Percentiles rank a stretch among this genome's conserved stretches.
Evolutionary conservation across 495 filamentous ascomycete genomes (phyloP).

Genomic region (Aspergillus mulundensis): DNA sequence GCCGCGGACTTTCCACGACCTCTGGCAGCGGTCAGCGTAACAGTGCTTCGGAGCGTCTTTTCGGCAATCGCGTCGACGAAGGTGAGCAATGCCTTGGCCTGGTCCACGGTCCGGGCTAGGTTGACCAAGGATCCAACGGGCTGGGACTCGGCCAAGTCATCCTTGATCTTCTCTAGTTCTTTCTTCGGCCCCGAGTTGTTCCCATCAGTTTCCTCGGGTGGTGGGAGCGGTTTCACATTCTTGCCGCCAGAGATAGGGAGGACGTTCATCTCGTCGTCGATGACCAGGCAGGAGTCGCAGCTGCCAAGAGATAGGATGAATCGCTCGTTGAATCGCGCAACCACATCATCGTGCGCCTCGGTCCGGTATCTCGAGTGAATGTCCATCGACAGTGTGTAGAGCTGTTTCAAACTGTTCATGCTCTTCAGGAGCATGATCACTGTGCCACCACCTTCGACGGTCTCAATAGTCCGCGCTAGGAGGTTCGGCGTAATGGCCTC

Average conservation of each 20-base stretch:
- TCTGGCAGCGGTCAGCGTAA: constrained; percentile 88
- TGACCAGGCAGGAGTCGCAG: constrained; percentile 90
- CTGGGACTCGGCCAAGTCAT: constrained; percentile 76
- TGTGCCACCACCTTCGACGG: constrained; percentile 93
- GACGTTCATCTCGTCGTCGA: constrained; percentile 97
- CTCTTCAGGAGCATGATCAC: constrained; percentile 89
- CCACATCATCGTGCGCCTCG: constrained; percentile 93
- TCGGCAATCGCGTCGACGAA: constrained; percentile 96
- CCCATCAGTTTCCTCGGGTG: constrained; percentile 61
- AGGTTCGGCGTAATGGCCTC: constrained; percentile 97
- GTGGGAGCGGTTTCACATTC: constrained; percentile 78
- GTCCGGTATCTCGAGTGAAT: constrained; percentile 95
- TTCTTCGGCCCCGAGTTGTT: constrained; percentile 59
- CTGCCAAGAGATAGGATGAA: constrained; percentile 94
- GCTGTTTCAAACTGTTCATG: constrained; percentile 95
- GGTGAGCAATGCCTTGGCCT: constrained; percentile 89
- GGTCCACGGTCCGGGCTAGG: constrained; percentile 86
- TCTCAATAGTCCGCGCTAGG: constrained; percentile 91
- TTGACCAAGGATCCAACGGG: constrained; percentile 79
- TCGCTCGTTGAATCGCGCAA: constrained; percentile 94
- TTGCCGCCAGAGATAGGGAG: constrained; percentile 96
- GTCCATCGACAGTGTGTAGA: constrained; percentile 98
- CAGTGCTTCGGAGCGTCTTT: constrained; percentile 90
- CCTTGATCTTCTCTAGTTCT: constrained; percentile 84
- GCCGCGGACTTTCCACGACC: constrained; percentile 97